These are phyloP conservation scores for Kurtzmaniella natalensis DNA, from an alignment of 1,139 yeast species.

Conservation along the genomic window DNA sequence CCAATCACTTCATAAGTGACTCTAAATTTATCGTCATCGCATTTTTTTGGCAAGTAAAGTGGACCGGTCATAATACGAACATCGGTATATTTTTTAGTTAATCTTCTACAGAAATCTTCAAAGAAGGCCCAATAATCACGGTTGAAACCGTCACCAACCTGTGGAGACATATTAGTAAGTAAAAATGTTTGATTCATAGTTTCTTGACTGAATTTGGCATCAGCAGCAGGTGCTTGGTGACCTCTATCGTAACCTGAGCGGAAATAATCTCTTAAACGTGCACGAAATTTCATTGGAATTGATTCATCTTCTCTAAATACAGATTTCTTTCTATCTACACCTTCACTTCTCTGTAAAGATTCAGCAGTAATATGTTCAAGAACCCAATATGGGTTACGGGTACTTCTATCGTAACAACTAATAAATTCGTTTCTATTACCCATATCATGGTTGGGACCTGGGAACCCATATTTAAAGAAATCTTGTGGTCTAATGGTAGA, in stretches of 20 bases:
- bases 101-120: slow-evolving; percentile 79
- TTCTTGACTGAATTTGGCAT: slow-evolving; percentile 80
- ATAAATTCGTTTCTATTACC: slow-evolving; percentile 70
- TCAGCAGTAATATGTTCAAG: slow-evolving; percentile 85
- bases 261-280: slow-evolving; percentile 76
- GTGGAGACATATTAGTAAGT: slow-evolving; percentile 91
- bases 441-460: slow-evolving; percentile 89
- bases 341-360: slow-evolving; percentile 46
- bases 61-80: slow-evolving; percentile 95
- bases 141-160: slow-evolving; percentile 96
- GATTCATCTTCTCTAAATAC: slow-evolving; percentile 81
- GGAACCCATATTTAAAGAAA: slow-evolving; percentile 86
- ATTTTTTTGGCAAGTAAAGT: slow-evolving; percentile 73
- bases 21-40: slow-evolving; percentile 68
- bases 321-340: slow-evolving; percentile 75
- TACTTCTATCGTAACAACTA: slow-evolving; percentile 81
- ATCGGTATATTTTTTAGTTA: slow-evolving; percentile 61
- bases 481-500: slow-evolving; percentile 58
- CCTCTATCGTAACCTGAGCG: slow-evolving; percentile 97
- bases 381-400: slow-evolving; percentile 84
- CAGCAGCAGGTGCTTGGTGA: slow-evolving; percentile 97
- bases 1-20: slow-evolving; percentile 93
- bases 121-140: slow-evolving; percentile 97
- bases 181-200: slow-evolving; percentile 96
- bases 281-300: slow-evolving; percentile 77